A percentile compares a stretch with the other conserved stretches of the same genome.
Evolutionary conservation across 176 grass and related monocot genomes (phyloP).

Genomic region (Oryza punctata): DNA sequence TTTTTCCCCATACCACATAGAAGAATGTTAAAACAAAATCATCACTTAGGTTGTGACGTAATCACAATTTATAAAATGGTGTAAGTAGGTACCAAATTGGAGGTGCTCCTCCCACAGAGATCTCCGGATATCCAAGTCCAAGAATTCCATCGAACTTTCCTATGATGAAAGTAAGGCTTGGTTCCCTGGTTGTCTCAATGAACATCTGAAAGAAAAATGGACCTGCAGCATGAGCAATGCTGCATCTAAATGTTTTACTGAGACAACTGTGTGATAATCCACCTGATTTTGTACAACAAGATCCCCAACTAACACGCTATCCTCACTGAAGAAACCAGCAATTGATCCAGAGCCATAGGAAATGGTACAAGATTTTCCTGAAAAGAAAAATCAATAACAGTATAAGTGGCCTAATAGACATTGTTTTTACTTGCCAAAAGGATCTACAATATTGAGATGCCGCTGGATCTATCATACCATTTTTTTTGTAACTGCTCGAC

Average conservation of each 20-base stretch:
- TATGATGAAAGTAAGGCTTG: slow-evolving; percentile 66
- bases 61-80: slow-evolving; percentile 7
- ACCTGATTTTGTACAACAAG: slow-evolving; percentile 81
- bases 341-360: slow-evolving; percentile 91
- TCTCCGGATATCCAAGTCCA: slow-evolving; percentile 90
- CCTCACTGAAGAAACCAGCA: slow-evolving; percentile 96
- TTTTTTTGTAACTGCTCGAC: slow-evolving; percentile 68
- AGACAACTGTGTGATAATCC: neutral
- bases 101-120: slow-evolving; percentile 70
- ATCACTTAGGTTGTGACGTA: neutral
- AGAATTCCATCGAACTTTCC: slow-evolving; percentile 96
- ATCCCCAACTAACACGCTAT: slow-evolving; percentile 66
- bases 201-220: slow-evolving; percentile 62
- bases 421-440: slow-evolving; percentile 3
- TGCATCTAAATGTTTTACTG: neutral
- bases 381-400: neutral
- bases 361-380: slow-evolving; percentile 89
- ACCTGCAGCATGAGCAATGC: neutral
- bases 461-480: slow-evolving; percentile 41
- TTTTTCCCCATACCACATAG: slow-evolving; percentile 35
- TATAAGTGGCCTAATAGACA: neutral
- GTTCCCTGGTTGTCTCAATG: slow-evolving; percentile 87
- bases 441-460: slow-evolving; percentile 6
- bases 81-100: slow-evolving; percentile 70
- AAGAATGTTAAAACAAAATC: slow-evolving; percentile 6